Base-by-base conservation (phyloP, 2,329 filamentous ascomycete species). In the Colletotrichum australisinense region DNA sequence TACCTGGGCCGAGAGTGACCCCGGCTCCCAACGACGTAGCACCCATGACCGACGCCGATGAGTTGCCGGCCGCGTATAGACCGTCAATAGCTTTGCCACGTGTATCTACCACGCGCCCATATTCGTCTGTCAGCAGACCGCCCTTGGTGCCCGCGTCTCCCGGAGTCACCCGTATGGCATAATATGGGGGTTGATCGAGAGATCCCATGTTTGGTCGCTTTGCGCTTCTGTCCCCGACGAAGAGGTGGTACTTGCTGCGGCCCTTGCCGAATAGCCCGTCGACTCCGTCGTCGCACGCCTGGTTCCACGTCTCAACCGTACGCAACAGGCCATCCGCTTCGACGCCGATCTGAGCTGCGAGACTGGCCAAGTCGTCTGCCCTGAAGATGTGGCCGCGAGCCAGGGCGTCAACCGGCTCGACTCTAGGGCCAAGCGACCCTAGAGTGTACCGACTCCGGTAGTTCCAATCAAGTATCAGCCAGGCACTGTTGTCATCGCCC, bases 121-220 rank as follows among this genome's bases (percentile, higher is more conserved):
- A 16, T 42, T 6, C 38, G 66, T 83, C 79, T 1, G 81, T 83
- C 58, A 82, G 42, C 5, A 84, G 67, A 3, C 82, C 81, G 16
- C 81, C 80, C 72, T 82, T 82, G 24, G 81, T 84, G 7, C 82
- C 80, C 14, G 82, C 68, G 72, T 84, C 80, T 24, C 82, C 81
- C 16, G 83, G 81, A 53, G 74, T 80, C 14, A 83, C 68, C 46
- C 75, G 76, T 19, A 80, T 66, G 0, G 82, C 82, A 22, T 76
- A 77, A 59, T 74, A 77, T 14, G 80, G 81, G n/a, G 69, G 72
- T 56, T 76, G 75, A 11, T 72, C 76, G 42, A 81, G 73, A 16
- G 75, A 62, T 7, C 64, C 64, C 64, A 67, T 28, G 55, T 32
- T 59, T 26, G 53, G 64, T 3, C 56, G 55, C 49, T 53, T 53